Evolutionary conservation across 768 basidiomycete genomes (phyloP), one percentile per base, ranked within the genome.

Genomic region (Mycena maculata): DNA sequence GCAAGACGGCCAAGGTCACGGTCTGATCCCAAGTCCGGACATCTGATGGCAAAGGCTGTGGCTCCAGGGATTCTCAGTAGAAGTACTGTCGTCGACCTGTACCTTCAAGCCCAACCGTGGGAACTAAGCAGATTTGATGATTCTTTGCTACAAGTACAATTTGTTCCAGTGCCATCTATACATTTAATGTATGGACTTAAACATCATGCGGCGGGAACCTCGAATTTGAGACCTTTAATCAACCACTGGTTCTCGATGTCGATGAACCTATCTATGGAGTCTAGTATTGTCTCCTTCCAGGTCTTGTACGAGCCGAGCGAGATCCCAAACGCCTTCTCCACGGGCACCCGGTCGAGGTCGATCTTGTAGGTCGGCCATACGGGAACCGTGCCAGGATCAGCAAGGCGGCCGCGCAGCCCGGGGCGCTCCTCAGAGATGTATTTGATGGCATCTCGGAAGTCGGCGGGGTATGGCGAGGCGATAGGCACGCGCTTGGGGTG

Each of bases 281-380:
- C 72, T 27, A 71, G 38, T 15, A 71, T 65, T 15, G 69, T 73
- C 30, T 70, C 60, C 53, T 53, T 56, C 71, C 68, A 70, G 10
- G 68, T 62, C 42, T 56, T 65, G 49, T 60, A 61, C 23, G 36
- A 47, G 1, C 33, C 47, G 23, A 56, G 38, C 25, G 47, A 56
- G n/a, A 72, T 56, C 31, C 64, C 68, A 12, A 72, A 73, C 73
- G 73, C 70, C 73, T 53, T 39, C 67, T 63, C 74, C 68, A 70
- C 62, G 61, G 13, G 62, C 33, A 4, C 28, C 67, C 62, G 60
- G 60, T 38, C 71, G 65, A 72, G 49, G 62, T 75, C 56, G 65
- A 71, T 55, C 71, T 57, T 57, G 47, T 65, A 65, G 47, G 44
- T n/a, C 2, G 65, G 52, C 60, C 58, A 67, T 15, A 42, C n/a